Percentiles rank a stretch among this genome's conserved stretches.
These are phyloP conservation scores for Scheffersomyces segobiensis DNA, from an alignment of 1,139 yeast genomes.

Conservation along the genomic window DNA sequence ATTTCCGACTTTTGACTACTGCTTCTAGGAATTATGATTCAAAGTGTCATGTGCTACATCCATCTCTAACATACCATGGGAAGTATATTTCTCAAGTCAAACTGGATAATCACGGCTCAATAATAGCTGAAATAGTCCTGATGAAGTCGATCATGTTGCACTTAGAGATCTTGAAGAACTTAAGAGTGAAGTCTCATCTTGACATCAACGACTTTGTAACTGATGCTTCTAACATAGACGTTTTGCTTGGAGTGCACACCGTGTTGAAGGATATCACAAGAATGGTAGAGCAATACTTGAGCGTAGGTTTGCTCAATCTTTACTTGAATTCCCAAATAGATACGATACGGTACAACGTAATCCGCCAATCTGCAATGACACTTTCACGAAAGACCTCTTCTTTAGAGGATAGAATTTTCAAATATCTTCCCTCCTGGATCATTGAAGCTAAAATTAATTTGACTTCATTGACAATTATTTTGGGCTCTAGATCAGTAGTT, in stretches of 20 bases:
- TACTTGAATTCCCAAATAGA: slow-evolving; percentile 28
- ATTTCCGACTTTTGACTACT: slow-evolving; percentile 39
- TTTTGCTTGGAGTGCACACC: slow-evolving; percentile 32
- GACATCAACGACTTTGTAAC: slow-evolving; percentile 23
- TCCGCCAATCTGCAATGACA: neutral
- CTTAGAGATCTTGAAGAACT: slow-evolving; percentile 30
- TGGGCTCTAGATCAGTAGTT: slow-evolving; percentile 65
- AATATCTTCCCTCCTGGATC: slow-evolving; percentile 50
- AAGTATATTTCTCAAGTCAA: slow-evolving; percentile 1
- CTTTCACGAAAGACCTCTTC: slow-evolving; percentile 5
- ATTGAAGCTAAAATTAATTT: slow-evolving; percentile 35
- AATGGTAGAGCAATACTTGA: slow-evolving; percentile 27
- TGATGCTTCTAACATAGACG: slow-evolving; percentile 32
- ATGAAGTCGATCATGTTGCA: slow-evolving; percentile 23
- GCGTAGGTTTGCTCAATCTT: slow-evolving; percentile 30
- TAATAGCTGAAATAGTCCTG: slow-evolving; percentile 20
- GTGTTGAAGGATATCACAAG: slow-evolving; percentile 29
- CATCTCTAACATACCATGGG: slow-evolving; percentile 26
- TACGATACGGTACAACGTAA: slow-evolving; percentile 7
- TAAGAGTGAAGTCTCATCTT: slow-evolving; percentile 25
- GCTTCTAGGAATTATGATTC: slow-evolving; percentile 36
- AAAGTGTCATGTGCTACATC: slow-evolving; percentile 36
- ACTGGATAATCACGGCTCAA: slow-evolving; percentile 2
- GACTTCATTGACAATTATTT: slow-evolving; percentile 27
- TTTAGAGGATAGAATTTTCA: slow-evolving; percentile 28